Percentiles rank a stretch among this genome's conserved stretches.
Conservation (phyloP, 106 monocot genomes). For the Phalaenopsis aphrodite region DNA sequence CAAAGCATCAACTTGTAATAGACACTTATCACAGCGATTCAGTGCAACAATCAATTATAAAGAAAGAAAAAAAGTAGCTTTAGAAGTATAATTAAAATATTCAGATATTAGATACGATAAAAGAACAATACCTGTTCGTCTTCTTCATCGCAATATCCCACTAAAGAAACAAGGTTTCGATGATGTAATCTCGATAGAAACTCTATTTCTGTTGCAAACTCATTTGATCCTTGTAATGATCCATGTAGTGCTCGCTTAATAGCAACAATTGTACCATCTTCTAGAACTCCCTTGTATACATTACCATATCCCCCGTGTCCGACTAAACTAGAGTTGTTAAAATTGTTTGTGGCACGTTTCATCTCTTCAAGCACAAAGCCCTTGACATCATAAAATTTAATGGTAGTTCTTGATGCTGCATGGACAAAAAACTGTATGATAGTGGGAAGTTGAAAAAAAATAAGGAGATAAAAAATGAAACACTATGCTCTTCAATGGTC, state of each 20-base stretch:
- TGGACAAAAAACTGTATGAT: background rate
- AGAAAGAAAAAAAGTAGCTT: background rate
- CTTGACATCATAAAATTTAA: slow-evolving; percentile 53
- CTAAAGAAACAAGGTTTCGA: slow-evolving; percentile 57
- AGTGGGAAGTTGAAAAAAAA: too few relatives aligned
- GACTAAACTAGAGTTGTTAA: slow-evolving; percentile 39
- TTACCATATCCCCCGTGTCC: slow-evolving; percentile 81
- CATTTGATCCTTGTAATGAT: slow-evolving; percentile 72
- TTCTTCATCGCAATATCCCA: slow-evolving; percentile 67
- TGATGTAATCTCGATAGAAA: slow-evolving; percentile 64
- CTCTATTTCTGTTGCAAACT: slow-evolving; percentile 72
- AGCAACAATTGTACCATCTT: slow-evolving; percentile 58
- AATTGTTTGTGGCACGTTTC: slow-evolving; percentile 45
- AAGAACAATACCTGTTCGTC: slow-evolving; percentile 52
- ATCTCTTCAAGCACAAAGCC: slow-evolving; percentile 56
- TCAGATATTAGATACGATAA: background rate
- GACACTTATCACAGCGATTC: too few relatives aligned
- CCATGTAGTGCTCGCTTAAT: slow-evolving; percentile 66
- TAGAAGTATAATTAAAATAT: background rate
- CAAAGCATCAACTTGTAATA: too few relatives aligned
- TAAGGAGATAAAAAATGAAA: too few relatives aligned
- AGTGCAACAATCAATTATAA: background rate
- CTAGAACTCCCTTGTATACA: slow-evolving; percentile 63
- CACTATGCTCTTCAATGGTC: too few relatives aligned
- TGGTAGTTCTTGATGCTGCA: slow-evolving; percentile 30